phyloP scores from a whole-genome alignment of 352 stramenopile genomes.

The Phytophthora cactorum region DNA sequence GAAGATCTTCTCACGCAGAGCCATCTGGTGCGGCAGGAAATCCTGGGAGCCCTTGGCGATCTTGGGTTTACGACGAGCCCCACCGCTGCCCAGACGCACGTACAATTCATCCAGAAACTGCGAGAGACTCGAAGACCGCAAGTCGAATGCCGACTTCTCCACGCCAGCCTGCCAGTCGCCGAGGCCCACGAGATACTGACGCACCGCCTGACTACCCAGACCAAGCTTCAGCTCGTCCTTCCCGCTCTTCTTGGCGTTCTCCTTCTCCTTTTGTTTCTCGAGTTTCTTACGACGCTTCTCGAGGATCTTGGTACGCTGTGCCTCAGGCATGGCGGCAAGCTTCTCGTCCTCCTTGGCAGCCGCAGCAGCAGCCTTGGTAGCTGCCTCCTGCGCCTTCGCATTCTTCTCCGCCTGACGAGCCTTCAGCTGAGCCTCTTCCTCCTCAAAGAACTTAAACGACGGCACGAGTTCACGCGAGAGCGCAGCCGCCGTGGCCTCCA shows the following conservation, averaged over 20 bases:
- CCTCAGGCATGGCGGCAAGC: slow-evolving; percentile 76
- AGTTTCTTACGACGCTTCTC: slow-evolving; percentile 87
- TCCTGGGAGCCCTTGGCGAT: slow-evolving; percentile 95
- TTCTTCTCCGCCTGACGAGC: slow-evolving; percentile 58
- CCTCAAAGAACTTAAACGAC: slow-evolving; percentile 61
- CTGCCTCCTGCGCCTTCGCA: slow-evolving; percentile 68
- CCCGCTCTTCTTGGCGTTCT: slow-evolving; percentile 64
- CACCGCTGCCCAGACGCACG: slow-evolving; percentile 67
- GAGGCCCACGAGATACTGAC: slow-evolving; percentile 47
- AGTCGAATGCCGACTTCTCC: slow-evolving; percentile 59
- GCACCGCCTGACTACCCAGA: slow-evolving; percentile 67
- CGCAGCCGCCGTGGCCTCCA: slow-evolving; percentile 46
- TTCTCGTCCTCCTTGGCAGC: slow-evolving; percentile 86
- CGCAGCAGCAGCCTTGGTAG: slow-evolving; percentile 72
- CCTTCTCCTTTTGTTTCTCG: slow-evolving; percentile 86
- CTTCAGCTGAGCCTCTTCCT: slow-evolving; percentile 69
- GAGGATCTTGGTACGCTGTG: slow-evolving; percentile 76
- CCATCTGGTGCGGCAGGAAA: slow-evolving; percentile 97
- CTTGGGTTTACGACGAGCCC: slow-evolving; percentile 84
- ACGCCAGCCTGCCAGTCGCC: slow-evolving; percentile 41
- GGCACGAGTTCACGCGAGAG: slow-evolving; percentile 58
- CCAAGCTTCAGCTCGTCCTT: slow-evolving; percentile 79
- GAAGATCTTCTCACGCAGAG: slow-evolving; percentile 96
- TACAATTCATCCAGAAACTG: slow-evolving; percentile 73
- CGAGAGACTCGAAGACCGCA: slow-evolving; percentile 50